Percentiles rank a stretch among this genome's conserved stretches.
Conservation (phyloP, 768 basidiomycete genomes). For the Serendipita vermifera region DNA sequence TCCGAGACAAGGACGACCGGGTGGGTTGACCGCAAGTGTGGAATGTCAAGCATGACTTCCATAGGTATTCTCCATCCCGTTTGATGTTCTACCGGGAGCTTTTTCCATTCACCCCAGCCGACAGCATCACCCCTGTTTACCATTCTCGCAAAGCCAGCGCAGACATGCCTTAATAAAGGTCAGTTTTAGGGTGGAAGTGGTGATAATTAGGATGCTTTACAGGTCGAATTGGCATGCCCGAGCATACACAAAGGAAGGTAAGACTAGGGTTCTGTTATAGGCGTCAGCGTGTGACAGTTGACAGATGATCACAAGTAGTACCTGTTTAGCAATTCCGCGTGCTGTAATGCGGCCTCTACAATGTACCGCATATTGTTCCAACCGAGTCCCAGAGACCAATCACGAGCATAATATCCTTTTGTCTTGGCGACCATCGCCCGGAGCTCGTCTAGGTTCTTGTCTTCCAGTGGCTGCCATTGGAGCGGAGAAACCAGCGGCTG, state of each 20-base stretch:
- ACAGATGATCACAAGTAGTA: no score
- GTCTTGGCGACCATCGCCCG: conserved; percentile 26
- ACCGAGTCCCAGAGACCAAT: conserved; percentile 32
- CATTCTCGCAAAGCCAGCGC: conserved; percentile 4
- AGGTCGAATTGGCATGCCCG: conserved; percentile 32
- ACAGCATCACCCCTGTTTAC: conserved; percentile 13
- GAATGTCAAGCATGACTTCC: conserved; percentile 14
- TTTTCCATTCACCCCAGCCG: conserved; percentile 9
- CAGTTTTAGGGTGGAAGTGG: neutral
- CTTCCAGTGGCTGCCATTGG: no score
- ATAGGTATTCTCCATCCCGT: conserved; percentile 11
- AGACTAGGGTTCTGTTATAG: conserved; percentile 24
- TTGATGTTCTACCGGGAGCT: neutral
- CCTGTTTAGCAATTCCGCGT: conserved; percentile 32
- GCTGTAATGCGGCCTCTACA: conserved; percentile 32
- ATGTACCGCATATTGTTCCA: conserved; percentile 42
- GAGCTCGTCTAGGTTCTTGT: conserved; percentile 24
- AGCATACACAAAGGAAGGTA: conserved; percentile 36
- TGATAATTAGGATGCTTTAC: conserved; percentile 17
- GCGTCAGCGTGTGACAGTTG: conserved; percentile 10
- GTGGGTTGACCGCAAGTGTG: conserved; percentile 2
- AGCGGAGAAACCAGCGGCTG: no score
- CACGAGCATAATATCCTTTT: conserved; percentile 32
- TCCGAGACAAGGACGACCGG: conserved; percentile 10
- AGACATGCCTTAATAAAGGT: conserved; percentile 8